Percentiles rank a stretch among this genome's conserved stretches.
phyloP scores from a whole-genome alignment of 2,329 filamentous ascomycete genomes.

The Tolypocladium album region DNA sequence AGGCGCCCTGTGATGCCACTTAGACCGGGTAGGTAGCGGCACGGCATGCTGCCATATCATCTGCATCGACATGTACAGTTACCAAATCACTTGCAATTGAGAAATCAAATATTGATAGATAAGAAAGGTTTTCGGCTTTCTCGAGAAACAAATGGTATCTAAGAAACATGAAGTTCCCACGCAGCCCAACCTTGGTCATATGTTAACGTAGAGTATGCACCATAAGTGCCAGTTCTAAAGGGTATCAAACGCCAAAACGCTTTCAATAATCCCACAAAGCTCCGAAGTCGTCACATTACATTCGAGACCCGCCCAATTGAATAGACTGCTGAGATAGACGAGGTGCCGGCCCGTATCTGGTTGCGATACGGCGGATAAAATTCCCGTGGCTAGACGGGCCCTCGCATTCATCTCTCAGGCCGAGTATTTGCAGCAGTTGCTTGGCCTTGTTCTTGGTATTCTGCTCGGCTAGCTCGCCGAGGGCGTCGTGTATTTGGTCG shows the following conservation, averaged over 20 bases:
- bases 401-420: background rate
- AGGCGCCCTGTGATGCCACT: background rate
- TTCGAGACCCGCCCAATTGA: background rate
- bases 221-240: background rate
- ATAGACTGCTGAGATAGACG: background rate
- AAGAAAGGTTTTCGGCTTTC: background rate
- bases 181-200: too few species aligned
- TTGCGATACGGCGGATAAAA: background rate
- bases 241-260: background rate
- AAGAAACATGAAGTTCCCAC: background rate
- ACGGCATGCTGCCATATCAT: background rate
- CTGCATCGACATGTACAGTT: background rate
- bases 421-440: constrained; percentile 2
- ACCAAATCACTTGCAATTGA: background rate
- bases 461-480: constrained; percentile 2
- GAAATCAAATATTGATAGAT: too few species aligned
- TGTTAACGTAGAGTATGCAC: background rate
- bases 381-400: background rate
- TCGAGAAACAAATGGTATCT: background rate
- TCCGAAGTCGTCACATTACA: too few species aligned
- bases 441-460: background rate
- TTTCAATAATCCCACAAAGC: background rate
- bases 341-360: background rate
- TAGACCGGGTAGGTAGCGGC: background rate
- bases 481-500: background rate